Base-by-base conservation (phyloP, 768 basidiomycete genomes). In the Coprinopsis strossmayeri region DNA sequence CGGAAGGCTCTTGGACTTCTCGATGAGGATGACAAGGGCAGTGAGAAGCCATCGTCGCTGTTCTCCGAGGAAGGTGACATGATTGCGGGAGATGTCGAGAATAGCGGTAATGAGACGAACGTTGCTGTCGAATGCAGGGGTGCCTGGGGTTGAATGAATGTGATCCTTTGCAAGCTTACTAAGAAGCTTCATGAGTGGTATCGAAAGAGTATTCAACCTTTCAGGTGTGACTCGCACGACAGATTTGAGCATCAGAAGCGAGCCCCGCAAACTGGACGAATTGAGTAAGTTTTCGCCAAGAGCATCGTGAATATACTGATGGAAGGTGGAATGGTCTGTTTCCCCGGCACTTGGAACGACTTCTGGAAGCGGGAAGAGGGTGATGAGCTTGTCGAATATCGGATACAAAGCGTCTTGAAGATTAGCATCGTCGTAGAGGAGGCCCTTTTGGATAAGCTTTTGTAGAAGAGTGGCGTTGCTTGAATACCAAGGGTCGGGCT, bases 111-210 rank as follows among this genome's bases (percentile, higher is more conserved):
- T 74, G 17, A 82, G 71, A 17, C 82, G 82, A 38, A 86, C 80
- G 17, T 72, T 71, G 54, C 72, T 71, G 39, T 87, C 81, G 54
- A 73, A 81, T 3, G 72, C 77, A 51, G 68, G 64, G 2, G 74
- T 65, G 28, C 63, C 66, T 3, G 73, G 67, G 12, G 74, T 60
- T 3, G 76, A 75, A 57, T 76, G 78, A 7, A 89, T 79, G 55
- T 97, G 92, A 23, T 97, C 95, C 64, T 92, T 93, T 45, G 84
- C 79, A 20, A 95, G 72, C 61, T 87, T 90, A 56, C 79, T 82
- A 50, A 96, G 76, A 2, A 96, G 76, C 62, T 87, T 91, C 70
- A 93, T 81, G 21, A 99, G 72, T 5, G 78, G 71, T 1, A 74
- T 67, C 34, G 82, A 71, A 67, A 93, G 95, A 1, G 77, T 72